Base-by-base conservation (phyloP, 345 rosid genomes). In the Euphorbia tirucalli region DNA sequence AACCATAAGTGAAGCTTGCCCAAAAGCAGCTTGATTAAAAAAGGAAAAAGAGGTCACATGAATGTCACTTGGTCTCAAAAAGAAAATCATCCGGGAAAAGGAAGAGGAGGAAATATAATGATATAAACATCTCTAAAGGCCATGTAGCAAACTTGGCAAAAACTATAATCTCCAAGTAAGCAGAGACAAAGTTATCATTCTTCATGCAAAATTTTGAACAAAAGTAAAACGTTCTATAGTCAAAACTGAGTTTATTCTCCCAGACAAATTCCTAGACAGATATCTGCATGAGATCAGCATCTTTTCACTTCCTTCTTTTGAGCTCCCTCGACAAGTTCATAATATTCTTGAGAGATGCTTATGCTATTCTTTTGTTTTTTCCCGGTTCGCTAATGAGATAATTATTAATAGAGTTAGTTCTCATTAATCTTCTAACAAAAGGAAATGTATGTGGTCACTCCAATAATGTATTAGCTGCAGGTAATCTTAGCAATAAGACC, bases 21-120 rank as follows among this genome's bases (percentile, higher is more conserved):
- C 44, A 31, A 35, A 62, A 61, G 50, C 55, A 75, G 69, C 44
- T 70, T 67, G n/a, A 71, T 18, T 11, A 11, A 30, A 3, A 65
- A 44, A 22, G 69, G 55, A 44, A 24, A 46, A 65, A 16, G 13
- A 37, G 3, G 10, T 28, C 55, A 57, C 27, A 59, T 39, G 64
- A 69, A 69, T 49, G 28, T 5, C 8, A 62, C 37, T n/a, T 37
- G 3, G 43, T 58, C 11, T n/a, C 3, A 21, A 62, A 0, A 63
- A 41, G 50, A 19, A 15, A 63, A 21, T 0, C 32, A 57, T 7
- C 6, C 13, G 15, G 27, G 43, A 8, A 18, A 31, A 31, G 43
- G 21, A 6, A 31, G 5, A 35, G 4, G 37, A 24, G 14, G 24
- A 24, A 21, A 13, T 9, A 13, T 30, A 48, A 41, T n/a, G 3